Evolutionary conservation across 164 flowering plant species (phyloP).

Genomic region (Vitis labrusca): DNA sequence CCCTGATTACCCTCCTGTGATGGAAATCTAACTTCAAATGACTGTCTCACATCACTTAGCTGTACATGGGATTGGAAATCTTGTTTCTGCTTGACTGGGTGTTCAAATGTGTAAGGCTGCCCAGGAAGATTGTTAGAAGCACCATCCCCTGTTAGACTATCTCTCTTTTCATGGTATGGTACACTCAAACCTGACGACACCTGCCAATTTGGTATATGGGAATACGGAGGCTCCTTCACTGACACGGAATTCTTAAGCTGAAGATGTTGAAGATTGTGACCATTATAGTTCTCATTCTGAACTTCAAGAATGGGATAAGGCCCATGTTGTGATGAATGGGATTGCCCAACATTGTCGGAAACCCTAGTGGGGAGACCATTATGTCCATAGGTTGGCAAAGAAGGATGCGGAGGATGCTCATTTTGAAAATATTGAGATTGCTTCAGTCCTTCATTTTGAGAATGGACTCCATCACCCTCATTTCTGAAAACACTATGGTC

Average conservation of each 20-base stretch:
- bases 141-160: slow-evolving; percentile 7
- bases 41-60: slow-evolving; percentile 15
- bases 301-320: not conserved
- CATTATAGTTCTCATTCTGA: slow-evolving; percentile 13
- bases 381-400: not conserved
- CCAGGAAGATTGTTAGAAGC: slow-evolving; percentile 13
- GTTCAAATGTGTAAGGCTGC: slow-evolving; percentile 13
- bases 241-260: slow-evolving; percentile 11
- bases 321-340: not conserved
- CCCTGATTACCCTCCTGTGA: slow-evolving; percentile 3
- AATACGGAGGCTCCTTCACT: slow-evolving; percentile 12
- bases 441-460: too few relatives aligned
- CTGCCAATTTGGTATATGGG: slow-evolving; percentile 11
- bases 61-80: slow-evolving; percentile 15
- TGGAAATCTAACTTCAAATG: slow-evolving; percentile 15
- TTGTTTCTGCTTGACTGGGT: slow-evolving; percentile 15
- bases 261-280: slow-evolving; percentile 11
- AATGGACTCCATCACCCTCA: too few relatives aligned
- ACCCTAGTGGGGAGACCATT: slow-evolving; percentile 4
- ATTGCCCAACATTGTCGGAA: slow-evolving; percentile 7
- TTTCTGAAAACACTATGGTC: too few relatives aligned
- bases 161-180: slow-evolving; percentile 12
- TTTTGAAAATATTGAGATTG: too few relatives aligned
- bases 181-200: slow-evolving; percentile 1
- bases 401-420: too few relatives aligned